Base-by-base conservation (phyloP, 2,329 filamentous ascomycete species). In the Diaporthe sp. region DNA sequence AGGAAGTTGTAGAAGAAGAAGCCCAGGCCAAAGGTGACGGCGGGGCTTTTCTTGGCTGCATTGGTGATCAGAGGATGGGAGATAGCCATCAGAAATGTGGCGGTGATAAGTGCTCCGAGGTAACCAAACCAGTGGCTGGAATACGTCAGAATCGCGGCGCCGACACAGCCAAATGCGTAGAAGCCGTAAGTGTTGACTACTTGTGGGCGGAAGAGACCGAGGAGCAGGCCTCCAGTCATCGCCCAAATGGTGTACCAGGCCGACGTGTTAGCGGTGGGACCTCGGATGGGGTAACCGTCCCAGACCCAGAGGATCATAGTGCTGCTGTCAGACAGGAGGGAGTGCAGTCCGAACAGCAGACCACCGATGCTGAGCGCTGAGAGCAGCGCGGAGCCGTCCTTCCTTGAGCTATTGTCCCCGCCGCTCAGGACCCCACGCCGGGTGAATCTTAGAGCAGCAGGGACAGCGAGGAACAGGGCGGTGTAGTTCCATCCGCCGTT, bases 221-320 rank as follows among this genome's bases (percentile, higher is more conserved):
- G 86, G 20, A 95, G 83, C 28, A 98, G 87, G 73, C 97, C 97
- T 55, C 88, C 86, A 39, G 94, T 95, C 97, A 99, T 99, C 76
- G 93, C 93, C 72, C 94, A 90, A 71, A 98, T 91, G 2, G 95
- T 98, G 82, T 93, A 91, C 80, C 94, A 95, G 72, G 96, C 97
- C 81, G 98, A 95, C n/a, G 95, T 95, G 65, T 93, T 95, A 77
- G 95, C 92, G 68, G 97, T 91, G 3, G 97, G 97, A 9, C 97
- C 97, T 68, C 94, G 92, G 55, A 98, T 91, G 20, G 97, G 97
- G 81, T 94, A 99, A 9, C 97, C 97, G 80, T 98, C 95, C 97
- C 97, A 99, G 3, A 95, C 95, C 97, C 97, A 99, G 22, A 96
- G 89, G 75, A 98, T 98, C 95, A 99, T 98, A 72, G 97, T 99